Conservation (phyloP, 441 rosid genomes). For the Eruca vesicaria region DNA sequence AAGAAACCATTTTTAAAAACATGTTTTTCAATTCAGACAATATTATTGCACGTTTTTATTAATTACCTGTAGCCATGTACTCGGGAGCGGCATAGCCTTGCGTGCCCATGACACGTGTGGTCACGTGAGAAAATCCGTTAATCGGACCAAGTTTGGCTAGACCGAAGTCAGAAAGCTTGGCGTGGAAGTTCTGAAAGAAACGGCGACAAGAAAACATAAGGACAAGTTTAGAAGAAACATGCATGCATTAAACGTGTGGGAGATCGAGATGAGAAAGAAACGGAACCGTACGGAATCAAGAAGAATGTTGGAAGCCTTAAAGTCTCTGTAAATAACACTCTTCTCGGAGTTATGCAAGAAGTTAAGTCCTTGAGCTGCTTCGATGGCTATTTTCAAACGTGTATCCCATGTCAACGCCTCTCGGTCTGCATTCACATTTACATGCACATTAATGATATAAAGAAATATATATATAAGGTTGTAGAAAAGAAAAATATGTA, state of each 20-base stretch:
- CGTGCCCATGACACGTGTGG: slow-evolving; percentile 79
- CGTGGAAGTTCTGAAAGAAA: slow-evolving; percentile 50
- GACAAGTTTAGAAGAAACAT: background rate
- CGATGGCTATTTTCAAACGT: slow-evolving; percentile 65
- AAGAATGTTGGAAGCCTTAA: slow-evolving; percentile 82
- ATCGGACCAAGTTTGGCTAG: slow-evolving; percentile 75
- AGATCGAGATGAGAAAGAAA: background rate
- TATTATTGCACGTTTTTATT: no score
- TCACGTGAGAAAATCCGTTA: slow-evolving; percentile 66
- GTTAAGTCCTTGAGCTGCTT: slow-evolving; percentile 76
- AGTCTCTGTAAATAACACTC: slow-evolving; percentile 83
- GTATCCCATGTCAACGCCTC: slow-evolving; percentile 71
- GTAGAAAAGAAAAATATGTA: background rate
- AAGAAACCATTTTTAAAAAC: background rate
- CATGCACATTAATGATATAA: background rate
- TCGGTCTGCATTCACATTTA: slow-evolving; percentile 41
- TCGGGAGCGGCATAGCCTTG: slow-evolving; percentile 91
- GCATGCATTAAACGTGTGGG: slow-evolving; percentile 7
- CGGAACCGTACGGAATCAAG: slow-evolving; percentile 60
- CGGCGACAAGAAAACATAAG: background rate
- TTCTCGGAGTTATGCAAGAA: slow-evolving; percentile 80
- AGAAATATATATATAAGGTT: background rate
- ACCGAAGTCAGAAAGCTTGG: slow-evolving; percentile 90
- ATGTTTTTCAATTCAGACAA: no score
- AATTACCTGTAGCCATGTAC: slow-evolving; percentile 69